Conservation (phyloP, 2,329 filamentous ascomycete genomes). For the Nigrograna mackinnonii region DNA sequence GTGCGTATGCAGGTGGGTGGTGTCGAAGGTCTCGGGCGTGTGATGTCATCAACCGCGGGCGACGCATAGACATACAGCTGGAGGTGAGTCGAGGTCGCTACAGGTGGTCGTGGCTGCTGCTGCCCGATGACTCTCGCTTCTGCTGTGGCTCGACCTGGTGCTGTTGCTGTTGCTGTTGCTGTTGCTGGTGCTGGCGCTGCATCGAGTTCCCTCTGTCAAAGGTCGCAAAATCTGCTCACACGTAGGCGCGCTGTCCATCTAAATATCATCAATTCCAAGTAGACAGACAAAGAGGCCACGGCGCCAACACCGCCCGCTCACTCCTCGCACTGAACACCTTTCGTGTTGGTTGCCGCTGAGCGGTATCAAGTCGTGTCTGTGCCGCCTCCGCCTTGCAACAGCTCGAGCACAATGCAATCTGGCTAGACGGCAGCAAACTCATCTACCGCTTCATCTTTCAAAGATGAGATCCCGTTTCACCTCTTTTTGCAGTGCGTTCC, state of each 20-base stretch:
- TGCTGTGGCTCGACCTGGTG: neutral
- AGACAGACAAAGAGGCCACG: conserved; percentile 6
- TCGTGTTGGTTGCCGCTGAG: too few relatives aligned
- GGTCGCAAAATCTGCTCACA: neutral
- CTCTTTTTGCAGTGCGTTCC: conserved; percentile 5
- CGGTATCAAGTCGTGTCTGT: conserved; percentile 1
- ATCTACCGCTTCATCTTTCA: neutral
- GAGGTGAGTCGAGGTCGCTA: neutral
- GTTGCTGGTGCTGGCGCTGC: too few relatives aligned
- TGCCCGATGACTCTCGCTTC: neutral
- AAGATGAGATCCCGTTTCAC: conserved; percentile 7
- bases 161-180: too few relatives aligned
- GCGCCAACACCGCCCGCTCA: conserved; percentile 1
- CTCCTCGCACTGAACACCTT: conserved; percentile 3
- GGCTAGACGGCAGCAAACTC: neutral
- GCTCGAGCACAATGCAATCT: neutral
- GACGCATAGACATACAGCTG: neutral
- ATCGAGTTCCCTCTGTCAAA: too few relatives aligned
- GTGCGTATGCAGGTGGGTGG: too few relatives aligned
- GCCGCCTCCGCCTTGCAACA: conserved; percentile 11
- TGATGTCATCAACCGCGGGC: conserved; percentile 11
- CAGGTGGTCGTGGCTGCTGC: neutral
- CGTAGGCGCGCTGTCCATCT: neutral
- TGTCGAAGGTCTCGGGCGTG: conserved; percentile 6
- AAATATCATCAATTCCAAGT: conserved; percentile 5